Evolutionary conservation across 106 monocot genomes (phyloP), one percentile per base, ranked within the genome.

Genomic region (Dioscorea alata): DNA sequence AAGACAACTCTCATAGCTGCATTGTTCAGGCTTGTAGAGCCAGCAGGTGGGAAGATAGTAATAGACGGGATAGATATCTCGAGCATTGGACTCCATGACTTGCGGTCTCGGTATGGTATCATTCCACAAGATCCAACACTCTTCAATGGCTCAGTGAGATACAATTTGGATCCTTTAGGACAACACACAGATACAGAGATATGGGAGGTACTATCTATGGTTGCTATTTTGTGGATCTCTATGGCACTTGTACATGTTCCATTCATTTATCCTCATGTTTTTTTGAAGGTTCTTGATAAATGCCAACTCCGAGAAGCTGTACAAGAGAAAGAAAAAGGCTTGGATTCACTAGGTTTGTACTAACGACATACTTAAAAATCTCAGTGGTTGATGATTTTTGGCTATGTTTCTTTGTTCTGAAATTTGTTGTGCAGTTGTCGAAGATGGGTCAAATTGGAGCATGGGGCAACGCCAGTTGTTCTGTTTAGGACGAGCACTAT

Each of bases 371-470:
- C 59, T 42, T 42, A 42, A n/a, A n/a, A n/a, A 42, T 42, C 42
- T 2, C 42, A 8, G 6, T 42, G 42, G 42, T 6, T 42, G 42
- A 42, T 42, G 42, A 42, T 42, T 42, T 42, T 54, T 54, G 4
- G 54, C 13, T 0, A 15, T 61, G 2, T 59, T 59, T 12, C 21
- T 53, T 60, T 52, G 15, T 50, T 25, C 18, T 52, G 2, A 28
- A 52, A 20, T 13, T 60, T 14, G 13, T 9, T 8, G 16, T 57
- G 17, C 71, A 90, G 96, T 97, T 61, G 78, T 82, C 12, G 92
- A 97, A 80, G 92, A 89, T 73, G 97, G 97, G 63, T 87, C 84
- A 13, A 97, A 97, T 59, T 97, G 97, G 97, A 97, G 97, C 77
- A 80, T 92, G 80, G 97, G 97, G 18, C 97, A 97, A 50, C 49